Conservation (phyloP, 345 rosid species). For the Lenwebbia sp. region DNA sequence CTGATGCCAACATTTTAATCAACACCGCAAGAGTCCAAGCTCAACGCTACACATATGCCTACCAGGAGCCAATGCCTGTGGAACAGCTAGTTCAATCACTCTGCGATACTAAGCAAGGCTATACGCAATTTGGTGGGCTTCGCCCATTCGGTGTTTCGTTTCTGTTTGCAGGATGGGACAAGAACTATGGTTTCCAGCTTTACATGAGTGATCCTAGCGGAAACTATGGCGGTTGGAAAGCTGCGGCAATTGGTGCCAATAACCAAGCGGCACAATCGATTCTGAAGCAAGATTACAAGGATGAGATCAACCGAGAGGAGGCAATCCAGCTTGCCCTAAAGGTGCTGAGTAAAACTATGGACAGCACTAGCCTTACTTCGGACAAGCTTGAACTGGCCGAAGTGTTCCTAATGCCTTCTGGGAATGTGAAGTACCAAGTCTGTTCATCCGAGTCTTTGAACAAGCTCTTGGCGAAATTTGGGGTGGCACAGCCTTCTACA, state of each 20-base stretch:
- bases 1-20: constrained; percentile 93
- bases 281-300: constrained; percentile 94
- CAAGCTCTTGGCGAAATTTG: constrained; percentile 66
- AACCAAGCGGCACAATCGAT: constrained; percentile 98
- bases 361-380: constrained; percentile 88
- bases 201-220: constrained; percentile 98
- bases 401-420: constrained; percentile 64
- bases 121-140: constrained; percentile 95
- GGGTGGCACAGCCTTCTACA: constrained; percentile 73
- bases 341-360: constrained; percentile 97
- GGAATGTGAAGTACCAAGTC: constrained; percentile 81
- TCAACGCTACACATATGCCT: constrained; percentile 75
- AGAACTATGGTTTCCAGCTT: constrained; percentile 80
- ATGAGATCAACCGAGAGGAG: constrained; percentile 77
- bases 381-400: constrained; percentile 96
- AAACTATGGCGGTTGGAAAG: constrained; percentile 94
- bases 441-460: constrained; percentile 65
- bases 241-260: constrained; percentile 93
- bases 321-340: constrained; percentile 84
- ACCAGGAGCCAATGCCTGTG: constrained; percentile 96
- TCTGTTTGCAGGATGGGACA: constrained; percentile 96
- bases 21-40: constrained; percentile 95
- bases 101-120: constrained; percentile 93
- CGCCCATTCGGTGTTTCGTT: constrained; percentile 95
- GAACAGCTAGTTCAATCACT: constrained; percentile 96